These are phyloP conservation scores for Grosmannia penicillata DNA, from an alignment of 2,329 filamentous ascomycete genomes.

Conservation along the genomic window DNA sequence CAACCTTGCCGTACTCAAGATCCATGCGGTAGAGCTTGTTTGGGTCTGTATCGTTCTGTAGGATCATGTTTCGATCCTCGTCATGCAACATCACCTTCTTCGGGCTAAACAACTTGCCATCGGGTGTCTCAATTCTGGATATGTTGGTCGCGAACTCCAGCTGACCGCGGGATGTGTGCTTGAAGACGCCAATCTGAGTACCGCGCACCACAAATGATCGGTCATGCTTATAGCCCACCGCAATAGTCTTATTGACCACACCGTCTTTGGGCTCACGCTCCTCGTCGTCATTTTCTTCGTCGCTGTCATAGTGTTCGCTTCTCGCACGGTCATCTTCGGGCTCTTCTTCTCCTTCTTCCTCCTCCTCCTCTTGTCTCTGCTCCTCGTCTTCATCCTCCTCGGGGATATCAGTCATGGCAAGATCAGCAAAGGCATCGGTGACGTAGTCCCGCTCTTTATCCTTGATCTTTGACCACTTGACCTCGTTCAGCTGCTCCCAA, in stretches of 20 bases:
- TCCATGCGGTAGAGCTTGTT: slow-evolving; percentile 96
- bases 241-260: slow-evolving; percentile 83
- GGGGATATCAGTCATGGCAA: slow-evolving; percentile 72
- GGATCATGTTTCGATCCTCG: slow-evolving; percentile 76
- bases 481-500: slow-evolving; percentile 91
- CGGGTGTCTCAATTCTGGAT: slow-evolving; percentile 81
- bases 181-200: slow-evolving; percentile 98
- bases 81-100: slow-evolving; percentile 95
- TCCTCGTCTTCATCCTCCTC: slow-evolving; percentile 23
- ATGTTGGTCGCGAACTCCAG: slow-evolving; percentile 96
- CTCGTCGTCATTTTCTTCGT: slow-evolving; percentile 65
- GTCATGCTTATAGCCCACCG: slow-evolving; percentile 94
- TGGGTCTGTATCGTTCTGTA: slow-evolving; percentile 71
- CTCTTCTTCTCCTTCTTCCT: slow-evolving; percentile 38
- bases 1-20: slow-evolving; percentile 91
- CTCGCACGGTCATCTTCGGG: slow-evolving; percentile 39
- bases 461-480: slow-evolving; percentile 88
- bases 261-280: slow-evolving; percentile 52
- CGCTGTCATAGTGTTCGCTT: slow-evolving; percentile 42
- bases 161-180: slow-evolving; percentile 82
- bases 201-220: slow-evolving; percentile 93
- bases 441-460: slow-evolving; percentile 90
- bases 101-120: slow-evolving; percentile 76
- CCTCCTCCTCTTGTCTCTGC: slow-evolving; percentile 28
- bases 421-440: slow-evolving; percentile 84